Evolutionary conservation across 2,329 filamentous ascomycete species (phyloP).

Genomic region (Fusarium decemcellulare): DNA sequence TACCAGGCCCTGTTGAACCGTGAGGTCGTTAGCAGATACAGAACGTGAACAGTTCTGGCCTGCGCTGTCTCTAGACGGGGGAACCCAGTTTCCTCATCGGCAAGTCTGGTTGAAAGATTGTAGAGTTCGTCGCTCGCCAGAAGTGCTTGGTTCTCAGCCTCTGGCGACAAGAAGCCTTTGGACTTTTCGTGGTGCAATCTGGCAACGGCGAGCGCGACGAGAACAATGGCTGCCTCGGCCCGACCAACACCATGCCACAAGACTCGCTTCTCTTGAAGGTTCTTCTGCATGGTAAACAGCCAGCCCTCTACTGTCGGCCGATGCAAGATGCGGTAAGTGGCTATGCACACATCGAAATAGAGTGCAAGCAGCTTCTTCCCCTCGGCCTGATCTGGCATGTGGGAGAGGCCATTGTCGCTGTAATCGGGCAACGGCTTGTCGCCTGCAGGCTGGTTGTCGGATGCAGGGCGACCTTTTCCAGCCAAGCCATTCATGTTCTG

Average conservation of each 20-base stretch:
- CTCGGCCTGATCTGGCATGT: constrained; percentile 56
- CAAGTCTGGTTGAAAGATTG: constrained; percentile 56
- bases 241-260: constrained; percentile 57
- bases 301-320: constrained; percentile 66
- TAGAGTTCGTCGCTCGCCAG: constrained; percentile 59
- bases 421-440: constrained; percentile 62
- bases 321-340: constrained; percentile 72
- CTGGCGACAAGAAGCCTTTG: constrained; percentile 38
- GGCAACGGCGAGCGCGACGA: constrained; percentile 63
- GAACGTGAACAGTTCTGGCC: constrained; percentile 68
- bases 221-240: constrained; percentile 62
- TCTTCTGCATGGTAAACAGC: constrained; percentile 58
- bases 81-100: constrained; percentile 65
- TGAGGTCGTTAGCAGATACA: constrained; percentile 71
- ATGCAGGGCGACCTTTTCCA: constrained; percentile 37
- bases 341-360: constrained; percentile 73
- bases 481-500: constrained; percentile 52
- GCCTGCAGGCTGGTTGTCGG: constrained; percentile 62
- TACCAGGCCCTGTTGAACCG: constrained; percentile 74
- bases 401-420: constrained; percentile 49
- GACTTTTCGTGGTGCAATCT: constrained; percentile 61
- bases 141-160: constrained; percentile 45
- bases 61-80: constrained; percentile 70
- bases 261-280: constrained; percentile 52
- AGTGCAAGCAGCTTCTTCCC: constrained; percentile 57